These are phyloP conservation scores for Stipa capillata DNA, from an alignment of 176 grass and related monocot species.

Conservation along the genomic window DNA sequence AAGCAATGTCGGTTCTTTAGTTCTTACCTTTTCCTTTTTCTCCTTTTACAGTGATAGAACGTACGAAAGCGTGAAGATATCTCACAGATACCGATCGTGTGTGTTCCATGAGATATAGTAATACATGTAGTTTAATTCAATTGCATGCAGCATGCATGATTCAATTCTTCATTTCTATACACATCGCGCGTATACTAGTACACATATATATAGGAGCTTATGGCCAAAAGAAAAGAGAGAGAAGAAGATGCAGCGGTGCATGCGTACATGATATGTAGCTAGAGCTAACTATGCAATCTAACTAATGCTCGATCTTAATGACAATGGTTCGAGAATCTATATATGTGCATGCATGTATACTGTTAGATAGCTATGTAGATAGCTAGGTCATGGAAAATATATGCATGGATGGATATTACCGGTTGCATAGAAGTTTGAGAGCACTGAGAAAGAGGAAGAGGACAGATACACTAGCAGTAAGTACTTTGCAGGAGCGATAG, in stretches of 20 bases:
- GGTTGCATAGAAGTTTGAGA: conserved; percentile 32
- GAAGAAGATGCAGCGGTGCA: too few relatives aligned
- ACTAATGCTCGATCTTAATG: too few relatives aligned
- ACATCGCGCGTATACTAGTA: too few relatives aligned
- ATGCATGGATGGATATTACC: not conserved
- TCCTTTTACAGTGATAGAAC: conserved; percentile 50
- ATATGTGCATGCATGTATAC: not conserved
- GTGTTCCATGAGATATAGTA: too few relatives aligned
- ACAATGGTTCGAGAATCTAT: too few relatives aligned
- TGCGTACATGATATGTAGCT: too few relatives aligned
- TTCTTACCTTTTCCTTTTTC: conserved; percentile 34
- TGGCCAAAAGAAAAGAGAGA: too few relatives aligned
- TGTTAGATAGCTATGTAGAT: not conserved
- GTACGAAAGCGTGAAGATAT: conserved; percentile 29
- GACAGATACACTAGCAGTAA: not conserved
- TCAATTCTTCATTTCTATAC: too few relatives aligned
- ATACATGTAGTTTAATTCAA: too few relatives aligned
- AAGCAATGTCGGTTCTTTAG: conserved; percentile 38
- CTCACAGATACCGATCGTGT: conserved; percentile 21
- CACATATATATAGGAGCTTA: too few relatives aligned
- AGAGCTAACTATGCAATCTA: too few relatives aligned
- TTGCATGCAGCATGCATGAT: too few relatives aligned
- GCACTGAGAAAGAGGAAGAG: not conserved
- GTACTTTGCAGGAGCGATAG: not conserved
- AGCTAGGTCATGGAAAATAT: not conserved